Conservation (phyloP, 192 early-diverging fungal genomes). For the Rhizoclosmatium sp. region DNA sequence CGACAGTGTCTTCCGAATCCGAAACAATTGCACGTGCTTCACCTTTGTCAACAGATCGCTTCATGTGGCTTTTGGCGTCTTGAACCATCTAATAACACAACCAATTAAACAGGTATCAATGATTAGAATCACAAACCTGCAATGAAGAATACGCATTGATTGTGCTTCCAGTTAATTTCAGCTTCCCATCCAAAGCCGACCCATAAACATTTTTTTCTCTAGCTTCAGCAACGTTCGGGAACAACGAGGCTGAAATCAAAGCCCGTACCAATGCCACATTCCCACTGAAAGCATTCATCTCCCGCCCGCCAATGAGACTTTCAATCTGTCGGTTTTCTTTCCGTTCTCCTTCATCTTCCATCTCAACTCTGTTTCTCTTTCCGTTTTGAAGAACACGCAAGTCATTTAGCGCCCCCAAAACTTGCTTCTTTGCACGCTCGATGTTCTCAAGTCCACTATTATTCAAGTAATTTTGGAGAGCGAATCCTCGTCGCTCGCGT, state of each 20-base stretch:
- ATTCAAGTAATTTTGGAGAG: slow-evolving; percentile 45
- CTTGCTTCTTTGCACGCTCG: slow-evolving; percentile 47
- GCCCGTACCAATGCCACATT: slow-evolving; percentile 45
- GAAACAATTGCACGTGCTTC: not conserved
- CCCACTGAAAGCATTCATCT: slow-evolving; percentile 29
- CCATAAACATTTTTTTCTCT: slow-evolving; percentile 51
- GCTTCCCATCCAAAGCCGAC: slow-evolving; percentile 30
- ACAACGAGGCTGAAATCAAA: slow-evolving; percentile 49
- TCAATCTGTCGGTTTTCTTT: not conserved
- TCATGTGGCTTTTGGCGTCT: not conserved
- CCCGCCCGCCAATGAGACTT: slow-evolving; percentile 18
- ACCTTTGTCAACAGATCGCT: not conserved
- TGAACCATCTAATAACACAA: not conserved
- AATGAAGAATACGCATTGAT: slow-evolving; percentile 44
- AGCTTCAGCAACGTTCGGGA: slow-evolving; percentile 59
- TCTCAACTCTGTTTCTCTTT: not conserved
- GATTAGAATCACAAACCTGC: slow-evolving; percentile 13
- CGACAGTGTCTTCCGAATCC: slow-evolving; percentile 19
- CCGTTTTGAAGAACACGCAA: slow-evolving; percentile 19
- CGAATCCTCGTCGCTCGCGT: slow-evolving; percentile 35
- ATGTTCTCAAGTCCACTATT: slow-evolving; percentile 44
- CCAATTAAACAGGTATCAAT: not conserved
- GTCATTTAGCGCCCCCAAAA: slow-evolving; percentile 49
- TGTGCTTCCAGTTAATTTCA: slow-evolving; percentile 46
- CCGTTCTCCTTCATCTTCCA: not conserved